phyloP scores from a whole-genome alignment of 2,329 filamentous ascomycete genomes.

The Fusarium hainanense region DNA sequence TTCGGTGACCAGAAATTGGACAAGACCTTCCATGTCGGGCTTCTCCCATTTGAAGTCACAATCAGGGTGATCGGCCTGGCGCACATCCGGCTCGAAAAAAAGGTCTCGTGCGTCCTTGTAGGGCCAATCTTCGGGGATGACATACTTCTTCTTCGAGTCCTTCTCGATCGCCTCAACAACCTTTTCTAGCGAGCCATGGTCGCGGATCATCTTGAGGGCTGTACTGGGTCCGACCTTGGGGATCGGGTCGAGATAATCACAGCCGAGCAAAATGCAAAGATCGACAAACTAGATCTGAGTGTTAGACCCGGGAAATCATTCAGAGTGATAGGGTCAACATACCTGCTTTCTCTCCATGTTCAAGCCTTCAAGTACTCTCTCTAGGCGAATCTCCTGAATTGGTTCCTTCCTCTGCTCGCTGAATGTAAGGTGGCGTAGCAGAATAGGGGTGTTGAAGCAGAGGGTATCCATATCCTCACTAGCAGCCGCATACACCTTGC shows the following conservation, averaged over 20 bases:
- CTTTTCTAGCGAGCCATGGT: constrained; percentile 87
- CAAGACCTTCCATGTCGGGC: constrained; percentile 88
- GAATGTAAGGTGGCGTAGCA: constrained; percentile 93
- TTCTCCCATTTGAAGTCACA: constrained; percentile 99
- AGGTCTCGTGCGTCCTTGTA: constrained; percentile 90
- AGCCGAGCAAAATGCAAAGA: constrained; percentile 95
- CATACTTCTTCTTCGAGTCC: constrained; percentile 82
- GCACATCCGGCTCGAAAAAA: constrained; percentile 92
- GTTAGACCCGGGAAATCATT: constrained; percentile 16
- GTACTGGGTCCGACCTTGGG: constrained; percentile 94
- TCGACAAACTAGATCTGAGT: constrained; percentile 80
- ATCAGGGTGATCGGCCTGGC: constrained; percentile 80
- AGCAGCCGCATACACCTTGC: constrained; percentile 96
- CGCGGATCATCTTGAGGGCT: constrained; percentile 91
- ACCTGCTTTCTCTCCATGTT: constrained; percentile 90
- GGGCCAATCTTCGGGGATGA: constrained; percentile 95
- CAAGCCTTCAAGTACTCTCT: constrained; percentile 86
- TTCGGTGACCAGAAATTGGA: constrained; percentile 89
- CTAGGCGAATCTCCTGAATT: constrained; percentile 92
- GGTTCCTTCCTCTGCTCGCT: constrained; percentile 98
- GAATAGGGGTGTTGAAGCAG: constrained; percentile 91
- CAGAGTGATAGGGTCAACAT: constrained; percentile 31
- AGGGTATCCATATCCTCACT: constrained; percentile 99
- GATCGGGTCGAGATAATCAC: constrained; percentile 96
- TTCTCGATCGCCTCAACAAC: constrained; percentile 84